phyloP scores from a whole-genome alignment of 495 filamentous ascomycete species.

The Physcia stellaris region DNA sequence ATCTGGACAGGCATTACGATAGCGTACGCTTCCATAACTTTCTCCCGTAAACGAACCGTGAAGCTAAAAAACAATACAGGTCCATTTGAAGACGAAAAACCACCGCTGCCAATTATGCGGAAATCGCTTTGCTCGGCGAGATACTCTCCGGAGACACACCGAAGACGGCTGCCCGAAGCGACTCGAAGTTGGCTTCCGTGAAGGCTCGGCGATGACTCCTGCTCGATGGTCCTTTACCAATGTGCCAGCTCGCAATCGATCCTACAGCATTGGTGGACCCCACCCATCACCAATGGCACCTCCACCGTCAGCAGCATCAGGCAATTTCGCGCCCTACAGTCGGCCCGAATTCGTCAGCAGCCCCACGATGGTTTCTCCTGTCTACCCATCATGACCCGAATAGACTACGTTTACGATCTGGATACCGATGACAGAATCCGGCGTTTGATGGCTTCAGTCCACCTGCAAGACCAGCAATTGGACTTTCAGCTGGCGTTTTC shows the following conservation, averaged over 20 bases:
- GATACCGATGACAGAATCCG: neutral
- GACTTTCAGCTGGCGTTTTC: neutral
- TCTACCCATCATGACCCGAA: neutral
- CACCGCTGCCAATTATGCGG: constrained; percentile 59
- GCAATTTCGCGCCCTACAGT: constrained; percentile 6
- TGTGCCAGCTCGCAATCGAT: constrained; percentile 10
- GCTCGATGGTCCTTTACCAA: constrained; percentile 14
- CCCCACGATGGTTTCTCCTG: constrained; percentile 5
- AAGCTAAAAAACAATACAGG: no score
- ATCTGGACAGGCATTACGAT: constrained; percentile 67
- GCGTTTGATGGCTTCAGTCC: neutral
- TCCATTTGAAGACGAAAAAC: constrained; percentile 62
- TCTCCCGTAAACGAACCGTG: no score
- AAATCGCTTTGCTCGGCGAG: constrained; percentile 65
- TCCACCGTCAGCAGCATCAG: constrained; percentile 7
- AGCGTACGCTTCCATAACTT: constrained; percentile 64
- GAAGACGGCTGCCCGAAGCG: constrained; percentile 69
- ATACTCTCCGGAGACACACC: constrained; percentile 67
- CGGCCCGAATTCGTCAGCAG: constrained; percentile 14
- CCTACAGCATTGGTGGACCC: constrained; percentile 9
- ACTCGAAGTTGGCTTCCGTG: constrained; percentile 34
- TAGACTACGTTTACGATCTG: neutral
- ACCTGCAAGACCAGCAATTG: neutral
- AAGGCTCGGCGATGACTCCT: constrained; percentile 11
- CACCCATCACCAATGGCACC: constrained; percentile 13